Conservation (phyloP, 345 rosid genomes). For the Lenwebbia sp. region DNA sequence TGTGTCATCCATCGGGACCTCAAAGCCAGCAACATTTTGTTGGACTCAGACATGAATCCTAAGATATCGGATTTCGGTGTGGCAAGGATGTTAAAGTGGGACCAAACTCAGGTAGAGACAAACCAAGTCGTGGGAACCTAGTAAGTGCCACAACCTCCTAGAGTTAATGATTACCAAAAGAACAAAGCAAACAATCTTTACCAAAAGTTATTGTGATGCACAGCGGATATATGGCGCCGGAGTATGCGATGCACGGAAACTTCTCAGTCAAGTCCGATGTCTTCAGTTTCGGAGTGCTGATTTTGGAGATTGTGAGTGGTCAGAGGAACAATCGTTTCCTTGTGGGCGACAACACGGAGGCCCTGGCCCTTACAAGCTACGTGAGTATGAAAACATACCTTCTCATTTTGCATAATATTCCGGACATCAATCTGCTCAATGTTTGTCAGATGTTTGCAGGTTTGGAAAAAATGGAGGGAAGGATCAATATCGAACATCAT, state of each 20-base stretch:
- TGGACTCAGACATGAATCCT: conserved; percentile 31
- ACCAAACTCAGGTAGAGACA: conserved; percentile 24
- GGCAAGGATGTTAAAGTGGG: conserved; percentile 25
- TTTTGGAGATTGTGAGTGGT: conserved; percentile 43
- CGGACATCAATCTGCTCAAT: not conserved
- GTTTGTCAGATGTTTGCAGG: conserved; percentile 10
- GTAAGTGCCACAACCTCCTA: conserved; percentile 7
- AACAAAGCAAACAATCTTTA: not conserved
- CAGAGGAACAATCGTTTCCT: conserved; percentile 12
- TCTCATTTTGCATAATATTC: not conserved
- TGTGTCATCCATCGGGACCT: conserved; percentile 42
- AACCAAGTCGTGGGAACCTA: conserved; percentile 28
- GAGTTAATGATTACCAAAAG: not conserved
- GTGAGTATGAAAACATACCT: conserved; percentile 7
- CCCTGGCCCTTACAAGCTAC: conserved; percentile 24
- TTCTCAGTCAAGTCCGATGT: conserved; percentile 49
- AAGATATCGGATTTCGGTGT: conserved; percentile 49
- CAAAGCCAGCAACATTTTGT: conserved; percentile 31
- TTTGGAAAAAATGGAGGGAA: conserved; percentile 53
- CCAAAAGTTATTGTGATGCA: not conserved
- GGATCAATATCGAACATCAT: conserved; percentile 19
- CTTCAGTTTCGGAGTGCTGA: conserved; percentile 38
- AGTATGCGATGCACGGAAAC: conserved; percentile 37
- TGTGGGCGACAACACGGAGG: conserved; percentile 1
- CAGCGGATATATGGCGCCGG: conserved; percentile 43